Percentiles rank a stretch among this genome's conserved stretches.
Evolutionary conservation across 192 early-diverging fungal genomes (phyloP).

Genomic region (Mortierella claussenii): DNA sequence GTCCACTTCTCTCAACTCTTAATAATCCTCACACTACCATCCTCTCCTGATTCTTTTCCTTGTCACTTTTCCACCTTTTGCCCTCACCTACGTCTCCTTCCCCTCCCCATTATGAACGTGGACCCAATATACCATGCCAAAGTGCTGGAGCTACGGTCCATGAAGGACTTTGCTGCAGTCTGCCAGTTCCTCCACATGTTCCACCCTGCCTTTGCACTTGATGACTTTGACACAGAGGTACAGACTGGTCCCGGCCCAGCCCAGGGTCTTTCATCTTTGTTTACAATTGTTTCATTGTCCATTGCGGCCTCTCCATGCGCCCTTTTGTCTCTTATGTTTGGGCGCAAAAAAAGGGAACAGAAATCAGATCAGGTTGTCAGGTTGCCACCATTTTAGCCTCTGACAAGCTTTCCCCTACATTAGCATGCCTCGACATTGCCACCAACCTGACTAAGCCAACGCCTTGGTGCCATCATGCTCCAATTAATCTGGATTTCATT

Average conservation of each 20-base stretch:
- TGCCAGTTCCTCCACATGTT: constrained; percentile 78
- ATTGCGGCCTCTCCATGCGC: background rate
- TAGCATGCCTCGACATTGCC: background rate
- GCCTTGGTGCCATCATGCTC: too few species aligned
- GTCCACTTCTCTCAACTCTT: too few species aligned
- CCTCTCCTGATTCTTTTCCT: background rate
- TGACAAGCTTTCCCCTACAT: background rate
- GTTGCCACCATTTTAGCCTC: constrained; percentile 67
- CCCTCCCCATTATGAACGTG: constrained; percentile 49
- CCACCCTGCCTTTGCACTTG: constrained; percentile 61
- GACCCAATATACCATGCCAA: constrained; percentile 35
- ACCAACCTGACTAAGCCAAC: too few species aligned
- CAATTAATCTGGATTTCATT: too few species aligned
- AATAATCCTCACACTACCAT: too few species aligned
- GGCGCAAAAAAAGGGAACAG: background rate
- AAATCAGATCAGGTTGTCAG: constrained; percentile 1
- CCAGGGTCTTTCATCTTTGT: background rate
- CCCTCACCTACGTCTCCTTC: too few species aligned
- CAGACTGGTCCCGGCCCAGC: background rate
- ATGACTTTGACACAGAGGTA: constrained; percentile 48
- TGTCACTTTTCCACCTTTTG: background rate
- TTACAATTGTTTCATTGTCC: background rate
- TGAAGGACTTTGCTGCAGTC: constrained; percentile 74
- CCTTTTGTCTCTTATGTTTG: constrained; percentile 1
- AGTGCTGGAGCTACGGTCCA: constrained; percentile 38